phyloP scores from a whole-genome alignment of 257 asterid species.

The Solanum corneliomulleri region DNA sequence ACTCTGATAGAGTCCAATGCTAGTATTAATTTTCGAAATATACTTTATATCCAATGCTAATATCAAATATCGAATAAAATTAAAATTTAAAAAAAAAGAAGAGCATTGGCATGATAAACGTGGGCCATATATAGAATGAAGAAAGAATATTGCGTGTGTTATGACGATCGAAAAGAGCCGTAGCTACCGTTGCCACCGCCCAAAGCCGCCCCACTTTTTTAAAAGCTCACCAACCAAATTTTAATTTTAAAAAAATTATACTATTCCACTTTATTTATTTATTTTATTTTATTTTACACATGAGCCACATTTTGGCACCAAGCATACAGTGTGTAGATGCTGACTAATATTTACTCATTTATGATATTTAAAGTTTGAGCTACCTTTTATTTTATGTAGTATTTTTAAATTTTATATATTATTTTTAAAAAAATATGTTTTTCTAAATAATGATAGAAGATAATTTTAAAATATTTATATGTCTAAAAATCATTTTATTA shows the following conservation, averaged over 20 bases:
- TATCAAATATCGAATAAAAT: not conserved
- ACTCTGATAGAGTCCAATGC: too few species aligned
- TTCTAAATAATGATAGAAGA: rapidly evolving
- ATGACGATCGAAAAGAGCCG: not conserved
- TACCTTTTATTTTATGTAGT: too few species aligned
- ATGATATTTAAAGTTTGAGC: not conserved
- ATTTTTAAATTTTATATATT: too few species aligned
- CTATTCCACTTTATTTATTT: not conserved
- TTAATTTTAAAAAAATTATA: too few species aligned
- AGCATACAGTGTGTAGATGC: not conserved
- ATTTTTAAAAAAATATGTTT: too few species aligned
- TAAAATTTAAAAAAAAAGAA: not conserved
- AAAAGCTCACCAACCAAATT: not conserved
- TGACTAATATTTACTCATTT: not conserved
- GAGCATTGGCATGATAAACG: not conserved
- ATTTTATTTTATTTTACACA: not conserved
- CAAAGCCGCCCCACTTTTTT: not conserved
- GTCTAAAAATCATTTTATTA: too few species aligned
- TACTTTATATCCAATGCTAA: not conserved
- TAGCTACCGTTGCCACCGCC: slow-evolving; percentile 1
- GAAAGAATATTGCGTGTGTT: not conserved
- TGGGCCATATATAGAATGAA: not conserved
- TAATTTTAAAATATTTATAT: too few species aligned
- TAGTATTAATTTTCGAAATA: too few species aligned
- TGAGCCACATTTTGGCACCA: not conserved